A percentile compares a stretch with the other conserved stretches of the same genome.
Conservation (phyloP, 2,329 filamentous ascomycete species). For the Aspergillus tanneri region DNA sequence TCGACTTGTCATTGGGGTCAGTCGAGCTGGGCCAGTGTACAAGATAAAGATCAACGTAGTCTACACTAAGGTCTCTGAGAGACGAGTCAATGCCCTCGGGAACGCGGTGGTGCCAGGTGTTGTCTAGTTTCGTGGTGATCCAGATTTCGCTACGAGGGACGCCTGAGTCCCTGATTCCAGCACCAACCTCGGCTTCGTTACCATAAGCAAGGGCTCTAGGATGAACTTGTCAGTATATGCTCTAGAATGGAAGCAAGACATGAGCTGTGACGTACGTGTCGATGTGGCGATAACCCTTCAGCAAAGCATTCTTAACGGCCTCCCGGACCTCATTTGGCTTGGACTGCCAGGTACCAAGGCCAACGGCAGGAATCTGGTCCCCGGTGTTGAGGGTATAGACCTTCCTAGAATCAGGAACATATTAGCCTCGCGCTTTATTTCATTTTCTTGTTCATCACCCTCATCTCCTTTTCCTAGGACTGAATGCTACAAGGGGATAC, state of each 20-base stretch:
- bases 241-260: background rate
- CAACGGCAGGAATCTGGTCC: slow-evolving; percentile 50
- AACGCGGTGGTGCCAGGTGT: slow-evolving; percentile 63
- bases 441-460: background rate
- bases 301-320: slow-evolving; percentile 50
- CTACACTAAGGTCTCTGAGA: slow-evolving; percentile 62
- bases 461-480: too few species aligned
- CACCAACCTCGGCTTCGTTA: slow-evolving; percentile 67
- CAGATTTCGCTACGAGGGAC: slow-evolving; percentile 67
- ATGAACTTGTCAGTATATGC: slow-evolving; percentile 1
- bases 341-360: slow-evolving; percentile 58
- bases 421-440: slow-evolving; percentile 2
- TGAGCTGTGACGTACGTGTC: slow-evolving; percentile 45
- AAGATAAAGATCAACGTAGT: slow-evolving; percentile 71
- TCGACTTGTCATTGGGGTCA: slow-evolving; percentile 50
- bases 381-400: slow-evolving; percentile 51
- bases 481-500: too few species aligned
- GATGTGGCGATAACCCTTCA: slow-evolving; percentile 57
- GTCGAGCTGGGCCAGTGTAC: slow-evolving; percentile 66
- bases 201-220: slow-evolving; percentile 50
- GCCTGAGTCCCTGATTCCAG: slow-evolving; percentile 64
- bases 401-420: slow-evolving; percentile 26
- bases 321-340: slow-evolving; percentile 52
- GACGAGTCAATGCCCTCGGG: slow-evolving; percentile 62
- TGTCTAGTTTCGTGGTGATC: slow-evolving; percentile 69